These are phyloP conservation scores for Aspergillus nomiae DNA, from an alignment of 2,329 filamentous ascomycete species.

Conservation along the genomic window DNA sequence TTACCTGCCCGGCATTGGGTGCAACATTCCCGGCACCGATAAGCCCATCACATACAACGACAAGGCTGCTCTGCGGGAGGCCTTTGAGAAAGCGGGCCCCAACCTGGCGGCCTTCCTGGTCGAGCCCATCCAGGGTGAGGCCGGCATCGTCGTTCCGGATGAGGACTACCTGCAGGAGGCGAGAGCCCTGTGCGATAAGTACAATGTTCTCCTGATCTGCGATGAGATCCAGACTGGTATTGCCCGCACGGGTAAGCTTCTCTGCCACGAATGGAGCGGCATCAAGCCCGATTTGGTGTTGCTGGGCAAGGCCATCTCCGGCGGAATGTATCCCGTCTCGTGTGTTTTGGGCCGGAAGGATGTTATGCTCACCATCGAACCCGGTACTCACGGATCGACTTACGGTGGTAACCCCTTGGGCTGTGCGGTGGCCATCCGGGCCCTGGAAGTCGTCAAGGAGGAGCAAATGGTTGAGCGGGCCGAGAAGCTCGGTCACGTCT, in stretches of 20 bases:
- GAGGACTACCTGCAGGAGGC: conserved; percentile 82
- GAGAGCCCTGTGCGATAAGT: conserved; percentile 83
- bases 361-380: conserved; percentile 93
- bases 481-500: conserved; percentile 75
- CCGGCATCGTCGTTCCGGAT: conserved; percentile 92
- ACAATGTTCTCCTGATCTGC: conserved; percentile 94
- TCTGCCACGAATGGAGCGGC: conserved; percentile 91
- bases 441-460: conserved; percentile 90
- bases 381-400: conserved; percentile 96
- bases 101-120: conserved; percentile 91
- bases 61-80: conserved; percentile 74
- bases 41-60: conserved; percentile 85
- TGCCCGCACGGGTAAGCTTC: conserved; percentile 87
- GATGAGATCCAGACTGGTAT: conserved; percentile 99
- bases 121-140: conserved; percentile 96
- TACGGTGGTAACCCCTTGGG: conserved; percentile 97
- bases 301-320: conserved; percentile 95
- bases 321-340: conserved; percentile 98
- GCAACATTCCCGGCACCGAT: conserved; percentile 71
- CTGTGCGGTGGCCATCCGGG: conserved; percentile 92
- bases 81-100: conserved; percentile 76
- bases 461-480: conserved; percentile 84
- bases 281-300: conserved; percentile 95
- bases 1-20: conserved; percentile 86
- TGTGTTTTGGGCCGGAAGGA: conserved; percentile 86